phyloP scores from a whole-genome alignment of 2,329 filamentous ascomycete genomes.

The Elsinoe necatrix region DNA sequence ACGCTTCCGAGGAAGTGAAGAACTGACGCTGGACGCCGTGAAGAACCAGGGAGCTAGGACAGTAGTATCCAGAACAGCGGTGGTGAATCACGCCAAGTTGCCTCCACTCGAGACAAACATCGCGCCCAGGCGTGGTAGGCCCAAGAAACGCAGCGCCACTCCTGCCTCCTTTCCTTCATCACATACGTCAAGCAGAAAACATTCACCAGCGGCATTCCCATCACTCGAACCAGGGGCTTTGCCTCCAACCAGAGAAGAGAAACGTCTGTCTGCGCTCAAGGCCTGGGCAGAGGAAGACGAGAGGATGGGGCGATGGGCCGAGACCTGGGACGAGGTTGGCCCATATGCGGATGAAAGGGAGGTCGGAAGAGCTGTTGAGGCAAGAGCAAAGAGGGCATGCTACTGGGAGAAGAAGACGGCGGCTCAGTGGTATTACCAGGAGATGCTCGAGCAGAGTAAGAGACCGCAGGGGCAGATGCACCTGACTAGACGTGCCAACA shows the following conservation, averaged over 20 bases:
- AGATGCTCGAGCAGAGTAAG: conserved; percentile 8
- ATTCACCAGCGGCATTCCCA: background rate
- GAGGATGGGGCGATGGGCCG: background rate
- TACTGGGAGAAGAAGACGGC: conserved; percentile 7
- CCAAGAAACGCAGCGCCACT: background rate
- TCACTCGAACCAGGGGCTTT: background rate
- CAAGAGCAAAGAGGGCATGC: conserved; percentile 2
- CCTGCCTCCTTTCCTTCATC: background rate
- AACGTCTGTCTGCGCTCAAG: background rate
- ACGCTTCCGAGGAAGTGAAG: background rate
- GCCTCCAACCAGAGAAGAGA: background rate
- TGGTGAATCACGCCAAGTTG: background rate
- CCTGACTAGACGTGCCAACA: background rate
- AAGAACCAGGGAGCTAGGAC: background rate
- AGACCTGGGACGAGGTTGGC: conserved; percentile 1
- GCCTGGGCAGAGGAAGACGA: conserved; percentile 3
- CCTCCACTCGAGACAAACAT: background rate
- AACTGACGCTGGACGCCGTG: background rate
- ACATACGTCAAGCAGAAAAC: background rate
- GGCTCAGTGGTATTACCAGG: background rate
- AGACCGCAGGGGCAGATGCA: conserved; percentile 4
- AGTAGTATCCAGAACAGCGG: background rate
- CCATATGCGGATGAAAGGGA: conserved; percentile 6
- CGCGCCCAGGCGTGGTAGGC: background rate
- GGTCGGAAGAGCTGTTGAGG: conserved; percentile 1